Percentiles rank a stretch among this genome's conserved stretches.
phyloP scores from a whole-genome alignment of 768 basidiomycete genomes.

The Chalciporus chontae region DNA sequence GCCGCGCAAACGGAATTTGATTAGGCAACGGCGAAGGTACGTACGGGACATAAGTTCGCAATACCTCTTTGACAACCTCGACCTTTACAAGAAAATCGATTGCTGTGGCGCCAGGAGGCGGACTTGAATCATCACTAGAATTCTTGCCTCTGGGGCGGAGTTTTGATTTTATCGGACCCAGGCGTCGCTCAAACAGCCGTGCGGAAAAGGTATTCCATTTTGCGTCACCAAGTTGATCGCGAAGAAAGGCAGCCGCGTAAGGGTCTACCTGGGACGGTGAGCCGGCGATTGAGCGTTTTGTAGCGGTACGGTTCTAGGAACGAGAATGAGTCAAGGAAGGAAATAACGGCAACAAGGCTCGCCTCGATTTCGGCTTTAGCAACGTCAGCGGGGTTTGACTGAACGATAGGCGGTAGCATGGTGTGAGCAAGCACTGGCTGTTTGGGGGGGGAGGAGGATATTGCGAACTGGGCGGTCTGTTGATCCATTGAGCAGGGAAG shows the following conservation, averaged over 20 bases:
- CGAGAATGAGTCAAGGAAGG: conserved; percentile 10
- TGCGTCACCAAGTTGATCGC: conserved; percentile 40
- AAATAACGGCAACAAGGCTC: not conserved
- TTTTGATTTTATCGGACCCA: conserved; percentile 38
- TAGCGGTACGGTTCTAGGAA: conserved; percentile 25
- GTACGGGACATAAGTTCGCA: conserved; percentile 47
- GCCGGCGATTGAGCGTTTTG: conserved; percentile 22
- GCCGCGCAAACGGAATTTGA: conserved; percentile 2
- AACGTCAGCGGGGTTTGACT: conserved; percentile 31
- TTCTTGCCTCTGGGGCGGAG: conserved; percentile 31
- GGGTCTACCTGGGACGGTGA: conserved; percentile 37
- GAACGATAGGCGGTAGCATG: conserved; percentile 32
- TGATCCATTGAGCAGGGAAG: conserved; percentile 20
- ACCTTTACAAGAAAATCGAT: conserved; percentile 53
- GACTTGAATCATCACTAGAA: conserved; percentile 24
- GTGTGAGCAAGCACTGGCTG: conserved; percentile 25
- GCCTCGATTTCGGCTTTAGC: conserved; percentile 24
- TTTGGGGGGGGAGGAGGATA: conserved; percentile 24
- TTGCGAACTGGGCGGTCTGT: conserved; percentile 11
- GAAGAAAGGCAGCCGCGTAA: conserved; percentile 42
- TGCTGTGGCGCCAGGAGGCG: conserved; percentile 37
- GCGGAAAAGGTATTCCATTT: conserved; percentile 47
- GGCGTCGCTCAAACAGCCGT: conserved; percentile 44
- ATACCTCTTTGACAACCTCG: conserved; percentile 47
- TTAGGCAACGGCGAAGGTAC: conserved; percentile 20